These are phyloP conservation scores for Thymus mandschuricus DNA, from an alignment of 257 asterid species.

Conservation along the genomic window DNA sequence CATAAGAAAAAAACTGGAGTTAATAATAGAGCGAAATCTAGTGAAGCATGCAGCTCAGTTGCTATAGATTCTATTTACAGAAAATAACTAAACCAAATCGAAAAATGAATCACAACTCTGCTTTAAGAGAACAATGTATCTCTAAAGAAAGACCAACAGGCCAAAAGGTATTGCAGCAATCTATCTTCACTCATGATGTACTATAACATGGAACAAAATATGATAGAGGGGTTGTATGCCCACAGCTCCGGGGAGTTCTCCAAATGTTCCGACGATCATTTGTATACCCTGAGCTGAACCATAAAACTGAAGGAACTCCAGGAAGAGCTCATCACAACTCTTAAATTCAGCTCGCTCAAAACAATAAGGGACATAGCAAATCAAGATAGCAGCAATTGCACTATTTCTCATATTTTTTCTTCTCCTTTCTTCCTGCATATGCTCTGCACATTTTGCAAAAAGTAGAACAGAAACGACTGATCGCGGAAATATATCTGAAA, in stretches of 20 bases:
- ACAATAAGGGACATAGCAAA: conserved; percentile 20
- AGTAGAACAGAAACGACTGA: conserved; percentile 2
- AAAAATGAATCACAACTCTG: background rate
- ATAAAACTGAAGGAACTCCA: conserved; percentile 12
- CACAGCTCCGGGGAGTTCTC: background rate
- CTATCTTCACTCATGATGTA: conserved; percentile 1
- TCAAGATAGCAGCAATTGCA: conserved; percentile 19
- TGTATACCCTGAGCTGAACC: conserved; percentile 5
- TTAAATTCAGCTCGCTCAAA: conserved; percentile 3
- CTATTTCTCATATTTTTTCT: background rate
- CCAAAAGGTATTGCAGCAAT: background rate
- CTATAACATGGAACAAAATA: conserved; percentile 4
- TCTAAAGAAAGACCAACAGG: conserved; percentile 8
- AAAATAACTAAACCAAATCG: background rate
- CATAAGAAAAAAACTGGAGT: conserved; percentile 36
- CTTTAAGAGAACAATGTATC: conserved; percentile 13
- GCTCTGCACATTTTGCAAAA: conserved; percentile 25
- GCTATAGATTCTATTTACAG: conserved; percentile 6
- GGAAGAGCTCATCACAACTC: conserved; percentile 19
- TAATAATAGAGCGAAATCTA: conserved; percentile 18
- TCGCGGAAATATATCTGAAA: background rate
- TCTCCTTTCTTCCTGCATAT: background rate
- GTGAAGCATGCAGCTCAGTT: conserved; percentile 19
- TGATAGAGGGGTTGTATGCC: conserved; percentile 1
- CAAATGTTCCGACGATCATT: conserved; percentile 20